phyloP scores from a whole-genome alignment of 164 flowering plant species.

The Magnolia officinalis region DNA sequence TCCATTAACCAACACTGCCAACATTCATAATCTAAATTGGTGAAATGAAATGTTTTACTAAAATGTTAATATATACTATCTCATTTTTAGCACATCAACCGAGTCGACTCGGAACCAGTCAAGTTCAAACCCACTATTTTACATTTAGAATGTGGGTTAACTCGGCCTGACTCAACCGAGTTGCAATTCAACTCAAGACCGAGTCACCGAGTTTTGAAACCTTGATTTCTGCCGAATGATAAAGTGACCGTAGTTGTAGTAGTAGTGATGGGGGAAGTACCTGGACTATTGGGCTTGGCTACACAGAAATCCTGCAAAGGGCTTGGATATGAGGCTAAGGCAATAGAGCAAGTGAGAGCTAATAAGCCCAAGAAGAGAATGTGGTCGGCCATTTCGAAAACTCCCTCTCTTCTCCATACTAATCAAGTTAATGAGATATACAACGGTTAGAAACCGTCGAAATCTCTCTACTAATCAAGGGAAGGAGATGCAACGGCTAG shows the following conservation, averaged over 20 bases:
- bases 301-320: slow-evolving; percentile 13
- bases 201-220: too few species aligned
- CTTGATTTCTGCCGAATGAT: too few species aligned
- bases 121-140: too few species aligned
- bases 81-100: too few species aligned
- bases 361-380: slow-evolving; percentile 1
- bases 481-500: not conserved
- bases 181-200: too few species aligned
- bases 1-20: slow-evolving; percentile 14
- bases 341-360: not conserved
- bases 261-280: not conserved
- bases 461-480: not conserved
- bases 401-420: not conserved
- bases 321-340: not conserved
- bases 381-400: not conserved
- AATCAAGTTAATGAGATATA: not conserved
- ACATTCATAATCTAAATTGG: too few species aligned
- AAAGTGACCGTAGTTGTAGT: too few species aligned
- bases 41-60: too few species aligned
- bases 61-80: too few species aligned
- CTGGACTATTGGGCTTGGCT: slow-evolving; percentile 4
- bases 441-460: not conserved
- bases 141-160: too few species aligned
- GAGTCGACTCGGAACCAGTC: too few species aligned
- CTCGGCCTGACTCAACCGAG: too few species aligned